Base-by-base conservation (phyloP, 2,329 filamentous ascomycete genomes). In the Clarireedia hainanense region DNA sequence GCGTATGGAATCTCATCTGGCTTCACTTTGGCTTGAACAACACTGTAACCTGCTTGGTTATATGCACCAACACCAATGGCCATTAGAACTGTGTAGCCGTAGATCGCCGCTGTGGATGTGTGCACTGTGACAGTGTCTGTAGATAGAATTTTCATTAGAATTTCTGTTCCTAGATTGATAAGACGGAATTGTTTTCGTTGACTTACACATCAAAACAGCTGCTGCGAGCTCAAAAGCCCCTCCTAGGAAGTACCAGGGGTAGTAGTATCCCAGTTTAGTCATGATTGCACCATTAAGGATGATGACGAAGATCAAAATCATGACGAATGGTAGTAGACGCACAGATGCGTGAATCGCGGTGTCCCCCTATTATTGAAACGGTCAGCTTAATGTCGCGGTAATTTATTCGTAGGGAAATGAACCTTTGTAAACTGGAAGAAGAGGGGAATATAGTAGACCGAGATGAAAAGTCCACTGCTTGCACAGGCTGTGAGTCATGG, bases 381-480 rank as follows among this genome's bases (percentile, higher is more conserved):
- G 24, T 45, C 23, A 20, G 42, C 7, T 45, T n/a, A 17, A 24
- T 5, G n/a, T 12, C 10, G 42, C 4, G 15, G n/a, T 10, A 6
- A 5, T 45, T 34, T 34, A 12, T 34, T 34, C 4, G 30, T 34
- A 34, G 30, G 30, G 42, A 20, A 12, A 45, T 17, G 9, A 23
- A 45, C 42, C 15, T 73, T 71, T 47, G 77, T 74, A 54, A 76
- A 75, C 40, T 75, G 73, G 47, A 76, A 76, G 17, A 24, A 47
- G 26, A 50, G 26, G 1, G 46, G 46, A 5, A 48, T 30, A 34
- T 48, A 48, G 64, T 72, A 74, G 3, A 69, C 64, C 2, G 75
- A 61, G 43, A 76, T 70, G 26, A 73, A 71, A 14, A 71, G 65
- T 7, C 69, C 65, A 4, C 70, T 67, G 6, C 67, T 70, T 0